Base-by-base conservation (phyloP, 2,329 filamentous ascomycete genomes). In the Pseudopithomyces maydicus region DNA sequence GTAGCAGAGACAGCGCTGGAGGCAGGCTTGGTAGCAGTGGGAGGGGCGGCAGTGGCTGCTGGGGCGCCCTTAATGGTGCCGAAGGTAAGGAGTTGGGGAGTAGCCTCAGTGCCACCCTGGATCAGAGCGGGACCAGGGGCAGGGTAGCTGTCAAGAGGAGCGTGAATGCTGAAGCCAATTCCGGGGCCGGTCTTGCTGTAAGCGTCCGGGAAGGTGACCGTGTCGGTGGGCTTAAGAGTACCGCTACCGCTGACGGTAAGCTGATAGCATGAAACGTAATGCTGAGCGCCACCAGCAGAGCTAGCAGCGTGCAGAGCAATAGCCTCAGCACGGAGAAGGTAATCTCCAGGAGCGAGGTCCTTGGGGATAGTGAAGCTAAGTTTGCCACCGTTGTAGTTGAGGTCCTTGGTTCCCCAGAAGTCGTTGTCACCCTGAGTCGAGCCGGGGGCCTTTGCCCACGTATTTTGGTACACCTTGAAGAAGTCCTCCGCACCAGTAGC, bases 401-500 rank as follows among this genome's bases (percentile, higher is more conserved):
- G 68, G 57, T 78, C 78, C 65, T 77, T 76, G 65, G 75, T 77
- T 49, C 71, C 66, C 62, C 76, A 78, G 54, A 78, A 70, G 43
- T 66, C 76, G 44, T 72, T 67, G 51, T 78, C 74, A 26, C 75
- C 79, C 73, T 78, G 79, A 5, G 59, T 63, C 5, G 70, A 68
- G 20, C 62, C 66, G 19, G 64, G 62, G 50, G 70, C 62, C 62
- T 69, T 69, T 38, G 63, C 65, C 67, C 66, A 78, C 39, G 74
- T 75, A 44, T 76, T 74, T 60, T 79, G 70, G 38, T 77, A 76
- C 45, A 80, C 63, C 70, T 78, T 81, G 62, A 82, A 85, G 70
- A 83, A 82, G 58, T 78, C 74, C 26, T 81, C 80, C 6, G 78
- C 77, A 38, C 81, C 81, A 54, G 80, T 78, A 49, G 72, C 72